phyloP scores from a whole-genome alignment of 2,329 filamentous ascomycete genomes.

The Rhytidhysteron rufulum region DNA sequence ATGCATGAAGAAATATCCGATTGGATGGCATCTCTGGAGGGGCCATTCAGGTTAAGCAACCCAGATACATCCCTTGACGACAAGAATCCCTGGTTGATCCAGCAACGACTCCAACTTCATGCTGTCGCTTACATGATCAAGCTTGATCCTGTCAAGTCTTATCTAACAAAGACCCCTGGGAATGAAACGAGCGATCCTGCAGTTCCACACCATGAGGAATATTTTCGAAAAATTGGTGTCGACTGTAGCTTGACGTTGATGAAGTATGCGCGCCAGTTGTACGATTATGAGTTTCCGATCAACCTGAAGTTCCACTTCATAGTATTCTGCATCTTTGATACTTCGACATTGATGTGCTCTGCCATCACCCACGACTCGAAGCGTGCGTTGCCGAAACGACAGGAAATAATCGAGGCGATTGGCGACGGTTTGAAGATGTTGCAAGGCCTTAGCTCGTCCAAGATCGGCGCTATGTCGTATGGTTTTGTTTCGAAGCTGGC shows the following conservation, averaged over 20 bases:
- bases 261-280: constrained; percentile 37
- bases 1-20: constrained; percentile 32
- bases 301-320: constrained; percentile 50
- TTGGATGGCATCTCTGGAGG: constrained; percentile 44
- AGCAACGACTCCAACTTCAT: constrained; percentile 47
- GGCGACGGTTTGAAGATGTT: constrained; percentile 24
- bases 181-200: constrained; percentile 20
- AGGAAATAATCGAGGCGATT: constrained; percentile 41
- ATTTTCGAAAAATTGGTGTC: constrained; percentile 42
- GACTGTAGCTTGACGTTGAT: constrained; percentile 44
- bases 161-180: constrained; percentile 35
- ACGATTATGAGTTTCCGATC: constrained; percentile 43
- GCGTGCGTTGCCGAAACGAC: constrained; percentile 37
- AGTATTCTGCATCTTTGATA: constrained; percentile 51
- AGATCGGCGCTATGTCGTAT: constrained; percentile 26
- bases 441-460: constrained; percentile 26
- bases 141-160: constrained; percentile 45
- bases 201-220: constrained; percentile 29
- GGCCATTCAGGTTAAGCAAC: constrained; percentile 36
- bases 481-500: constrained; percentile 28
- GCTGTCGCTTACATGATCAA: constrained; percentile 45
- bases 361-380: constrained; percentile 50
- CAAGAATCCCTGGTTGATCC: constrained; percentile 40
- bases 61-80: constrained; percentile 43
- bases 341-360: constrained; percentile 49